Percentiles rank a stretch among this genome's conserved stretches.
Evolutionary conservation across 192 early-diverging fungal genomes (phyloP).

Genomic region (Allomyces javanicus): DNA sequence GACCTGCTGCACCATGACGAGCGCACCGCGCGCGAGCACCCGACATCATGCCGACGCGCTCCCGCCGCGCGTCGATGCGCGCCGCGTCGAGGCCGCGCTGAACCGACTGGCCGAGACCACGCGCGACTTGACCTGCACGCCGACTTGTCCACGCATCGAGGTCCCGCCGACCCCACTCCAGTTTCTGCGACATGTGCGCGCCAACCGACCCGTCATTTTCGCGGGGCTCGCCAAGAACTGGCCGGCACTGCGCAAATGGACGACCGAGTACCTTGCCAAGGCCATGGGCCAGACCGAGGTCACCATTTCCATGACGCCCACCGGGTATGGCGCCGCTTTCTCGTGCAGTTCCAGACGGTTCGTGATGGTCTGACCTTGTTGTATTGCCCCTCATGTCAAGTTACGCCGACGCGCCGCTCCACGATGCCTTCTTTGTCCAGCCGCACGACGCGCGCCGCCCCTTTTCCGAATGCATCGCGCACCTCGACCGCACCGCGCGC

Average conservation of each 20-base stretch:
- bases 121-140: too few relatives aligned
- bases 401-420: constrained; percentile 20
- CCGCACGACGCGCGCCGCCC: constrained; percentile 17
- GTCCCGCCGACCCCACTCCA: constrained; percentile 12
- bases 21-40: too few relatives aligned
- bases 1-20: too few relatives aligned
- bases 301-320: constrained; percentile 24
- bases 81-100: too few relatives aligned
- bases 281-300: constrained; percentile 7
- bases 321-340: constrained; percentile 9
- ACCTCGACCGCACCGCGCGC: constrained; percentile 2
- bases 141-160: too few relatives aligned
- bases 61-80: too few relatives aligned
- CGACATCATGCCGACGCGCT: too few relatives aligned
- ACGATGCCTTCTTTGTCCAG: constrained; percentile 17
- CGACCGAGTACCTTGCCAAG: constrained; percentile 12
- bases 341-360: too few relatives aligned
- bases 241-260: constrained; percentile 19
- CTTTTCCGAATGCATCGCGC: constrained; percentile 10
- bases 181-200: constrained; percentile 11
- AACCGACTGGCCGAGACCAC: too few relatives aligned
- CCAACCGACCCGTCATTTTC: constrained; percentile 13
- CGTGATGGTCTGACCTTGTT: too few relatives aligned
- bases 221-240: constrained; percentile 12
- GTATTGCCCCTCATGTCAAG: constrained; percentile 1